Evolutionary conservation across 2,329 filamentous ascomycete species (phyloP).

Genomic region (Monosporascus sp.): DNA sequence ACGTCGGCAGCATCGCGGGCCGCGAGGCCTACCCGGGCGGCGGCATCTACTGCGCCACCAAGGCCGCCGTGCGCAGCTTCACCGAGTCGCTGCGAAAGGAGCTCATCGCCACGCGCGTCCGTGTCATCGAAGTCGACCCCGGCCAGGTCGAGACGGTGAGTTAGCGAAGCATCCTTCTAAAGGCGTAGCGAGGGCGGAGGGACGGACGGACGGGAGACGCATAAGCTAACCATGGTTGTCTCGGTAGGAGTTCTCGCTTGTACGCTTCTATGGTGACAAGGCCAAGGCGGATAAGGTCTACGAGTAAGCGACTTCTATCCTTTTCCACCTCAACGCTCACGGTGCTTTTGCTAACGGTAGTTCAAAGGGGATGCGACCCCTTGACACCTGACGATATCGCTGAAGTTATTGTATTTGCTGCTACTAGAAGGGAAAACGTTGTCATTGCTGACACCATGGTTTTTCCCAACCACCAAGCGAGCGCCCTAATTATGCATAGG

Average conservation of each 20-base stretch:
- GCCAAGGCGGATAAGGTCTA: constrained; percentile 68
- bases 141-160: constrained; percentile 68
- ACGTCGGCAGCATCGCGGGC: constrained; percentile 60
- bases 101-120: constrained; percentile 62
- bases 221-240: neutral
- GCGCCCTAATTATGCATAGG: constrained; percentile 23
- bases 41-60: constrained; percentile 74
- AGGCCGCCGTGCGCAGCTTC: constrained; percentile 69
- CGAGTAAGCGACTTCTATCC: constrained; percentile 42
- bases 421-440: constrained; percentile 75
- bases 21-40: constrained; percentile 68
- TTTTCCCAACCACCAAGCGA: constrained; percentile 69
- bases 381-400: constrained; percentile 75
- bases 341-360: constrained; percentile 10
- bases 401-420: constrained; percentile 70
- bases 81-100: constrained; percentile 68
- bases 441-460: constrained; percentile 71
- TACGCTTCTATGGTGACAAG: constrained; percentile 72
- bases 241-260: constrained; percentile 62
- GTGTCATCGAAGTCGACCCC: constrained; percentile 70
- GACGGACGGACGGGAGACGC: too few species aligned
- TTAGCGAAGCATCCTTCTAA: neutral
- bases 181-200: too few species aligned
- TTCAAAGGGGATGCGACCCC: constrained; percentile 45
- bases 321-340: too few species aligned